Conservation (phyloP, 2,329 filamentous ascomycete genomes). For the Colletotrichum tofieldiae region DNA sequence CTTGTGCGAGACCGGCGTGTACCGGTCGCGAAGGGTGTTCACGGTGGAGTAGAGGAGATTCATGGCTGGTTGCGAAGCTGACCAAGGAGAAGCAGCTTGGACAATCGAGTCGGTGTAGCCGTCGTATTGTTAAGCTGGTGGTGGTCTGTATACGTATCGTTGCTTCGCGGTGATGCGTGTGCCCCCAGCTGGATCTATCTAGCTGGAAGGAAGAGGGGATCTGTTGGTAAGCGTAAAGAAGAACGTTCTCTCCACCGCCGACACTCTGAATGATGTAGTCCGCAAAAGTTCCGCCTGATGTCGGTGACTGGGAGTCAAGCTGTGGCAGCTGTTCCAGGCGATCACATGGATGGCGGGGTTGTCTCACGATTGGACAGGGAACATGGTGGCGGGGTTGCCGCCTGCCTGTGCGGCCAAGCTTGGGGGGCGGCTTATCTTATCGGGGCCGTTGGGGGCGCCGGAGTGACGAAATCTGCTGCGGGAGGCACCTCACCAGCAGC, state of each 20-base stretch:
- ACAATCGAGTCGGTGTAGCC: background rate
- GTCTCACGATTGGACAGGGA: constrained; percentile 44
- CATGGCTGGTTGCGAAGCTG: constrained; percentile 66
- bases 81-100: background rate
- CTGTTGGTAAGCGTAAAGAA: constrained; percentile 14
- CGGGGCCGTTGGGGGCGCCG: constrained; percentile 5
- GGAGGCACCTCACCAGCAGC: background rate
- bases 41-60: constrained; percentile 94
- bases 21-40: constrained; percentile 91
- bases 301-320: constrained; percentile 36
- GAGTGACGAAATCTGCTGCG: background rate
- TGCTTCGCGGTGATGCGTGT: constrained; percentile 16
- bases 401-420: constrained; percentile 5
- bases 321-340: constrained; percentile 43
- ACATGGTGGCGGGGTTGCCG: constrained; percentile 37
- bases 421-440: constrained; percentile 43
- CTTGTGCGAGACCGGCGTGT: constrained; percentile 89
- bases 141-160: background rate
- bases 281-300: constrained; percentile 40
- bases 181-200: background rate
- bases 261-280: constrained; percentile 35
- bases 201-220: background rate
- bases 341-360: constrained; percentile 47
- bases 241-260: constrained; percentile 8
- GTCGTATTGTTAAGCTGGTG: constrained; percentile 1